Evolutionary conservation across 2,329 filamentous ascomycete species (phyloP).

Genomic region (Passalora sequoiae): DNA sequence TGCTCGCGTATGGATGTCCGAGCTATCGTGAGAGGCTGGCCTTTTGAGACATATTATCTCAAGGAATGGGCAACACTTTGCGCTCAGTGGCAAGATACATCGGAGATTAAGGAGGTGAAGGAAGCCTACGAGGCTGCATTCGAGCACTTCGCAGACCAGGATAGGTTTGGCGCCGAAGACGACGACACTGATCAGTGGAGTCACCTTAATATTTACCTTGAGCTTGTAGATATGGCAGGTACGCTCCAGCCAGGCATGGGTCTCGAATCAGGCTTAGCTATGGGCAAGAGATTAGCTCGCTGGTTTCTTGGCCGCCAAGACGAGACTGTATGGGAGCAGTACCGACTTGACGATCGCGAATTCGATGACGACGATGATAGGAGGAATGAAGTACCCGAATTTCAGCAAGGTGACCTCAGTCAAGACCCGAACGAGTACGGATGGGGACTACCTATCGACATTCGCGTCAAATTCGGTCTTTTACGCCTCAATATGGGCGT

Average conservation of each 20-base stretch:
- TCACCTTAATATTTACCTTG: slow-evolving; percentile 78
- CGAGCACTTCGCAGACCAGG: slow-evolving; percentile 39
- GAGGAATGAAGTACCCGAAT: slow-evolving; percentile 58
- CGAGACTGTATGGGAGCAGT: slow-evolving; percentile 72
- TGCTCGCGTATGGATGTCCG: slow-evolving; percentile 50
- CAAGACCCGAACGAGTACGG: slow-evolving; percentile 61
- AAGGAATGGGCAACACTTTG: slow-evolving; percentile 54
- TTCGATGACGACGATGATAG: slow-evolving; percentile 75
- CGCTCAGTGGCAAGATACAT: slow-evolving; percentile 21
- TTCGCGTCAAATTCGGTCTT: slow-evolving; percentile 77
- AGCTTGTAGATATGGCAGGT: slow-evolving; percentile 63
- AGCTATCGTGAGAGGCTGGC: slow-evolving; percentile 49
- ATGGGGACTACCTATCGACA: slow-evolving; percentile 67
- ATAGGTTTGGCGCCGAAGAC: slow-evolving; percentile 36
- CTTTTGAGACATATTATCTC: slow-evolving; percentile 52
- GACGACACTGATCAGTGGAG: slow-evolving; percentile 61
- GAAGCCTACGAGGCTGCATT: slow-evolving; percentile 50
- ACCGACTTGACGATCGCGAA: slow-evolving; percentile 70
- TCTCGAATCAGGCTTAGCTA: slow-evolving; percentile 64
- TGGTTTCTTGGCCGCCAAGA: slow-evolving; percentile 74
- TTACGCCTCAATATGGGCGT: slow-evolving; percentile 70
- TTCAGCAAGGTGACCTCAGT: slow-evolving; percentile 45
- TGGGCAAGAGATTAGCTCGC: slow-evolving; percentile 67
- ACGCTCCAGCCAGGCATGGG: slow-evolving; percentile 58
- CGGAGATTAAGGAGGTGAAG: slow-evolving; percentile 26